Base-by-base conservation (phyloP, 2,329 filamentous ascomycete species). In the Conoideocrella luteorostrata region DNA sequence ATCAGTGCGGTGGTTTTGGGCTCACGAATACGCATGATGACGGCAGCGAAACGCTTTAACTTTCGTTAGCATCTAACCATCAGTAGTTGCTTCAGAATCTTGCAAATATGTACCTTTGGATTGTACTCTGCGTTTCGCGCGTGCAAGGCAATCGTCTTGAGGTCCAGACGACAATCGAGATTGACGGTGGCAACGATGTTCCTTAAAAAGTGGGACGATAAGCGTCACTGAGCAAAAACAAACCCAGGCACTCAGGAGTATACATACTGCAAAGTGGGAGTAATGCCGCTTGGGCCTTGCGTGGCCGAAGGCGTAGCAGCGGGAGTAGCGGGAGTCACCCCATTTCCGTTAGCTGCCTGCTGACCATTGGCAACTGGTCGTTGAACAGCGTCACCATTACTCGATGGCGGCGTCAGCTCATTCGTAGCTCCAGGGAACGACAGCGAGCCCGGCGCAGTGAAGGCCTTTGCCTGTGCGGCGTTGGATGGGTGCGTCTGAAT, bases 181-280 rank as follows among this genome's bases (percentile, higher is more conserved):
- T 97, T 97, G 74, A 97, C 93, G 56, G 93, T 98, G 56, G 93
- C 91, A 69, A 97, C 91, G 72, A 97, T 95, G 74, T 97, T 96
- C 83, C 88, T 94, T 88, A 48, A 61, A 51, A 59, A 29, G 13
- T 22, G 50, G 60, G 57, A 56, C 66, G 63, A 74, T 80, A 70
- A 80, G 77, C 70, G 66, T 71, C 71, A 62, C 59, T 63, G 56
- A 64, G 58, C 59, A 63, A 49, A 48, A 50, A 50, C 50, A 56
- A 44, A n/a, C 26, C 38, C 46, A 39, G 21, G 51, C 53, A 62
- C 52, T 58, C 57, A 61, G 54, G 50, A 82, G 29, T 20, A 47
- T 84, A 93, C 89, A 88, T 88, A 95, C 89, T 96, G 88, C 78
- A 96, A 77, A 57, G 88, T 94, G 57, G 89, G 89, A 61, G 90